A percentile compares a stretch with the other conserved stretches of the same genome.
These are phyloP conservation scores for Botrytis pseudocinerea DNA, from an alignment of 2,329 filamentous ascomycete species.

Conservation along the genomic window DNA sequence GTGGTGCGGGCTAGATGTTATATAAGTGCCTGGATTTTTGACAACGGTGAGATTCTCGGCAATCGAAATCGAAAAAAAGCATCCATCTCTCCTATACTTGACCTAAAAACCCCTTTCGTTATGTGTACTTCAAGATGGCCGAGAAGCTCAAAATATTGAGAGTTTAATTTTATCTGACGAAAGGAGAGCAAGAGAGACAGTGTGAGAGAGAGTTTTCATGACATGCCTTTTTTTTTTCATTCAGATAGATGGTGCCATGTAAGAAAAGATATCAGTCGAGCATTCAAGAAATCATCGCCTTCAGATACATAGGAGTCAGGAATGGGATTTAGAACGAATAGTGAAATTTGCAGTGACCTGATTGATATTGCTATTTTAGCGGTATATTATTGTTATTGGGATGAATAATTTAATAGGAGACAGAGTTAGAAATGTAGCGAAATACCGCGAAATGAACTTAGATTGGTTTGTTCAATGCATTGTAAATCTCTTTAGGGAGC, in stretches of 20 bases:
- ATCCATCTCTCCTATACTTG: background rate
- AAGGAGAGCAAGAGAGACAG: background rate
- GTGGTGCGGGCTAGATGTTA: too few relatives aligned
- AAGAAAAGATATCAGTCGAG: background rate
- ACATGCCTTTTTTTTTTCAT: background rate
- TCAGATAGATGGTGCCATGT: background rate
- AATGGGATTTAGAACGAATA: background rate
- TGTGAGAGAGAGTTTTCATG: background rate
- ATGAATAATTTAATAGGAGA: background rate
- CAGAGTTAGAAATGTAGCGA: background rate
- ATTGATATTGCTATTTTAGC: background rate
- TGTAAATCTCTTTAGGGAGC: background rate
- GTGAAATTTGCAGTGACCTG: background rate
- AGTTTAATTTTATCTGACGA: background rate
- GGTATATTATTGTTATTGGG: background rate
- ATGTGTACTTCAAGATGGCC: fast-evolving
- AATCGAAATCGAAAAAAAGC: background rate
- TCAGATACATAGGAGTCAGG: background rate
- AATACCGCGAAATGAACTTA: background rate
- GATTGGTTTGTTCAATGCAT: background rate
- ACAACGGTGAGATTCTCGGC: too few relatives aligned
- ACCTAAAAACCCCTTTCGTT: background rate
- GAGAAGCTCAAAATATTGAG: background rate
- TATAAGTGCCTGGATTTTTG: too few relatives aligned
- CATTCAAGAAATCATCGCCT: background rate